Conservation (phyloP, 352 stramenopile genomes). For the Globisporangium lucens region DNA sequence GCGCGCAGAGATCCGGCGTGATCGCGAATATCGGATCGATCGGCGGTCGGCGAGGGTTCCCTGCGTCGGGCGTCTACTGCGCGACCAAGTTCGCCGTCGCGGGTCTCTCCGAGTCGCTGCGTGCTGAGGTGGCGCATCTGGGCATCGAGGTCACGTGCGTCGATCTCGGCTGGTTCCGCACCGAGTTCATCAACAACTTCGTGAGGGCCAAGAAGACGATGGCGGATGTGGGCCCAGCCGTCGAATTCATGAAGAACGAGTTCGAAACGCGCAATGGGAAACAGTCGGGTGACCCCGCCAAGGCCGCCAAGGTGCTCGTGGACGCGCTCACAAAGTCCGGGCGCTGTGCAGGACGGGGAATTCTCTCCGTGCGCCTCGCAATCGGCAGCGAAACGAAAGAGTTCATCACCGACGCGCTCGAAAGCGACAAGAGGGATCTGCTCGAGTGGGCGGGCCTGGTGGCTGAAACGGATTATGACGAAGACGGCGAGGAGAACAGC, state of each 20-base stretch:
- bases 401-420: too few relatives aligned
- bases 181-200: constrained; percentile 27
- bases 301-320: constrained; percentile 10
- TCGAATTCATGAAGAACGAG: constrained; percentile 10
- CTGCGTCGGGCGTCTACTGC: constrained; percentile 31
- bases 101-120: constrained; percentile 30
- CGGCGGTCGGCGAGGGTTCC: constrained; percentile 25
- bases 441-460: too few relatives aligned
- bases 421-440: too few relatives aligned
- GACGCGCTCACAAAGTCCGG: constrained; percentile 21
- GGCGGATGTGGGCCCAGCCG: constrained; percentile 21
- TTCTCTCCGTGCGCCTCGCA: background rate
- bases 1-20: constrained; percentile 26
- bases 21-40: constrained; percentile 40
- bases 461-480: too few relatives aligned
- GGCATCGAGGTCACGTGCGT: constrained; percentile 12
- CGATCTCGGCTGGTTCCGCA: constrained; percentile 39
- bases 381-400: too few relatives aligned
- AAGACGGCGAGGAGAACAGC: too few relatives aligned
- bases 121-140: constrained; percentile 29
- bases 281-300: constrained; percentile 14
- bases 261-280: constrained; percentile 6
- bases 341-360: constrained; percentile 8
- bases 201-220: constrained; percentile 21
- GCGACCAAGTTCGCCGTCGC: constrained; percentile 46